Evolutionary conservation across 176 grass and related monocot species (phyloP), one percentile per base, ranked within the genome.

Genomic region (Saccharum officinarum): DNA sequence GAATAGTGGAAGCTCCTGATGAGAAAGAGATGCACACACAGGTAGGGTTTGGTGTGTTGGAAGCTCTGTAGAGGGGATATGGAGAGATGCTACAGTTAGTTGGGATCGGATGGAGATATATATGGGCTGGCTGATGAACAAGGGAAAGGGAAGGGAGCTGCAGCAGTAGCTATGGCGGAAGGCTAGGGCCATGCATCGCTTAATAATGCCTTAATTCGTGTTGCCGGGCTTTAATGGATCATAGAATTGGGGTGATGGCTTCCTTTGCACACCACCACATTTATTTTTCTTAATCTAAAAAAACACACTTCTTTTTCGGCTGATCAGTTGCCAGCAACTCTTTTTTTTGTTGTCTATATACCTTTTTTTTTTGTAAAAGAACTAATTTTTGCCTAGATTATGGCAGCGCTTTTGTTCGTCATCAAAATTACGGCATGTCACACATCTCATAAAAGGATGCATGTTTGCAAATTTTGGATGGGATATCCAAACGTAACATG

Each of bases 11-110:
- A 55, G 69, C 31, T 55, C 49, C 47, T 52, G 73, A 22, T 75
- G 52, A 55, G 2, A 23, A 60, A 60, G 22, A 23, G 57, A 23
- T 22, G 22, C 22, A 15, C 47, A 71, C 61, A 67, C 66, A 80
- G 69, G 54, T 87, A 87, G 82, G 66, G 82, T 81, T 73, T 81
- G 89, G 81, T 69, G 87, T 67, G 76, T 57, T 15, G 12, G 31
- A 63, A 65, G 44, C 60, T 59, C 23, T 52, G 63, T 23, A 39
- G 71, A 33, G 11, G 7, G 38, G 36, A 37, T 61, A 71, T 67
- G 40, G 63, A 63, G 87, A 76, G 82, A 89, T 85, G 63, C 81
- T 86, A 16, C 11, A 23, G 7, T 22, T 62, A 10, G 77, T n/a
- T 72, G 39, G 30, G 40, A 64, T 26, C 73, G 69, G 50, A 71